These are phyloP conservation scores for Miscanthus lutarioriparius DNA, from an alignment of 176 grass and related monocot genomes.

Conservation along the genomic window DNA sequence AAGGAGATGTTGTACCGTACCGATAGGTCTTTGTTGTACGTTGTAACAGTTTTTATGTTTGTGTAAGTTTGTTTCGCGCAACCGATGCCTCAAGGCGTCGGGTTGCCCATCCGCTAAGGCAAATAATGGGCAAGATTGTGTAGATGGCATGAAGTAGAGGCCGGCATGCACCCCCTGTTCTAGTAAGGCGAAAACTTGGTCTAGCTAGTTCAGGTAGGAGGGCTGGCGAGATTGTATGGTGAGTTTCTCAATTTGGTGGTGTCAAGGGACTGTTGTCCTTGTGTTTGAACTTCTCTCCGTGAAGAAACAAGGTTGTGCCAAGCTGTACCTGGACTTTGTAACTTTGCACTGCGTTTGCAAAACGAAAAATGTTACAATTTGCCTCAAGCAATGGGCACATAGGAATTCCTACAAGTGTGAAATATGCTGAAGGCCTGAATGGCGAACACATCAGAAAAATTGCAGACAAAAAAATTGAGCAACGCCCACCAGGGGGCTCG, in stretches of 20 bases:
- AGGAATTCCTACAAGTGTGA: no score
- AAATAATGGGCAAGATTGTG: constrained; percentile 32
- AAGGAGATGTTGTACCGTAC: constrained; percentile 3
- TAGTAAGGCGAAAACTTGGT: constrained; percentile 5
- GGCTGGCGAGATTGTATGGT: neutral
- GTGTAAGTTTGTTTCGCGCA: constrained; percentile 18
- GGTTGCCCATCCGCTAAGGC: constrained; percentile 23
- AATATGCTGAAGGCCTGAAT: no score
- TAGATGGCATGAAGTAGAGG: neutral
- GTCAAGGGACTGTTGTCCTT: neutral
- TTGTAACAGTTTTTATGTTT: constrained; percentile 28
- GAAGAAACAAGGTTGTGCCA: neutral
- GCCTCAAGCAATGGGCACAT: no score
- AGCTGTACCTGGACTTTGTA: neutral
- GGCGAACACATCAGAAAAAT: neutral
- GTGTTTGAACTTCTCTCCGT: neutral
- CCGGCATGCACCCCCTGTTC: constrained; percentile 7
- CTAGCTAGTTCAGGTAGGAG: constrained; percentile 6
- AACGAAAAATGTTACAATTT: neutral
- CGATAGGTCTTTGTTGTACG: constrained; percentile 12
- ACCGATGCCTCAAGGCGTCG: neutral
- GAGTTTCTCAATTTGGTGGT: constrained; percentile 4
- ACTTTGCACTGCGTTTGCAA: neutral
- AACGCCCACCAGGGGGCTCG: constrained; percentile 59
- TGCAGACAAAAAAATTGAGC: neutral